Conservation (phyloP, 352 stramenopile species). For the Phytophthora podocarpi region DNA sequence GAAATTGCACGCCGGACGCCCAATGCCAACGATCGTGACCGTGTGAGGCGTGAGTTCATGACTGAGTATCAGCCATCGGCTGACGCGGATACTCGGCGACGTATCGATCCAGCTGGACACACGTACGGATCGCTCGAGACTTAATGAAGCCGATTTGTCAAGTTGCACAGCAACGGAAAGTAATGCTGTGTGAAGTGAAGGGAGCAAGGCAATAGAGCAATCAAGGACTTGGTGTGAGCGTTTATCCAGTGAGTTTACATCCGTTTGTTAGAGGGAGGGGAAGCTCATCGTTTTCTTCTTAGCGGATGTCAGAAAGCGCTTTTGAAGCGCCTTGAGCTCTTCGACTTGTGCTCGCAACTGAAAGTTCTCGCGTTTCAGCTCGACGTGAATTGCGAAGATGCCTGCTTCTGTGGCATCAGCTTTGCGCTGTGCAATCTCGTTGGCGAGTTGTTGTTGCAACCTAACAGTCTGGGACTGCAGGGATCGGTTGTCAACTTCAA, state of each 20-base stretch:
- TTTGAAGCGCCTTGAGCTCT: constrained; percentile 74
- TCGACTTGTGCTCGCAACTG: constrained; percentile 67
- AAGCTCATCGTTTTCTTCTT: constrained; percentile 83
- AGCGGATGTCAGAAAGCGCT: constrained; percentile 65
- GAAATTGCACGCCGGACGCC: constrained; percentile 82
- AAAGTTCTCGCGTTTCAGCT: constrained; percentile 80
- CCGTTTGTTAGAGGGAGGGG: constrained; percentile 43
- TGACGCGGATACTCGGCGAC: constrained; percentile 57
- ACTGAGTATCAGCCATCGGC: constrained; percentile 84
- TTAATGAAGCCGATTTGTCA: constrained; percentile 34
- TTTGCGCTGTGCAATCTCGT: constrained; percentile 32
- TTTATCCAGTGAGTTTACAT: constrained; percentile 12
- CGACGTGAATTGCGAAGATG: constrained; percentile 71
- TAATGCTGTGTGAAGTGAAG: constrained; percentile 3
- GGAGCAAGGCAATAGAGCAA: constrained; percentile 30
- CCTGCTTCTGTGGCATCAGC: constrained; percentile 17
- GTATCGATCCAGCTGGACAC: constrained; percentile 78
- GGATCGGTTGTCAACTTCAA: constrained; percentile 21
- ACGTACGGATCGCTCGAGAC: constrained; percentile 83
- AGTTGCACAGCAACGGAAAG: constrained; percentile 1
- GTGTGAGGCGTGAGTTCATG: constrained; percentile 86
- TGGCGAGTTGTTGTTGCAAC: constrained; percentile 25
- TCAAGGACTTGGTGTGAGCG: constrained; percentile 12
- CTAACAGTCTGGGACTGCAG: constrained; percentile 18
- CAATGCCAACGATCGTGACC: constrained; percentile 79